Percentiles rank a stretch among this genome's conserved stretches.
These are phyloP conservation scores for Priceomyces castillae DNA, from an alignment of 805 yeast genomes.

Conservation along the genomic window DNA sequence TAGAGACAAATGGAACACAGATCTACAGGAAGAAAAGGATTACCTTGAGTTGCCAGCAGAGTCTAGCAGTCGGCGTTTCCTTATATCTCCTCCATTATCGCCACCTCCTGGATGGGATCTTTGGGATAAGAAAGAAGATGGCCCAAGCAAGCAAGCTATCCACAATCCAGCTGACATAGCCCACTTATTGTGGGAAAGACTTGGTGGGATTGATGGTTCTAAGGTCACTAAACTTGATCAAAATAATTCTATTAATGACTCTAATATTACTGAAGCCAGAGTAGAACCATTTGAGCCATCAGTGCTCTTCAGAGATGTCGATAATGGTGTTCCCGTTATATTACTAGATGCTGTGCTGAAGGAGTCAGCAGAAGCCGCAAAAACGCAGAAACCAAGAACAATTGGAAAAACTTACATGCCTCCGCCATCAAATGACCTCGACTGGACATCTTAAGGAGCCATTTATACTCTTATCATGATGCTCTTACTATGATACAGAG, in stretches of 20 bases:
- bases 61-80: conserved; percentile 33
- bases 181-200: conserved; percentile 42
- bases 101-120: conserved; percentile 46
- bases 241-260: neutral
- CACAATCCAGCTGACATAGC: conserved; percentile 40
- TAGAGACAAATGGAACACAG: conserved; percentile 10
- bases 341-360: conserved; percentile 33
- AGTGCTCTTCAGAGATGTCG: conserved; percentile 35
- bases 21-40: conserved; percentile 15
- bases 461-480: too few species aligned
- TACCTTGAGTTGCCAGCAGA: conserved; percentile 42
- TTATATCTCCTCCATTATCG: conserved; percentile 45
- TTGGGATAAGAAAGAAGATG: conserved; percentile 41
- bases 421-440: conserved; percentile 16
- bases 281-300: conserved; percentile 26
- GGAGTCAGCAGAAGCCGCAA: conserved; percentile 6
- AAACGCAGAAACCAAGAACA: conserved; percentile 9
- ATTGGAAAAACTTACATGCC: conserved; percentile 37
- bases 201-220: conserved; percentile 39
- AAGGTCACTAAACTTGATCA: conserved; percentile 18
- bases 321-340: conserved; percentile 41
- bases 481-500: too few species aligned
- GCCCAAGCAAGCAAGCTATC: conserved; percentile 35
- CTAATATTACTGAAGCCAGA: conserved; percentile 5
- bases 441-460: neutral